Conservation (phyloP, 305 asterid genomes). For the Ruellia speciosa region DNA sequence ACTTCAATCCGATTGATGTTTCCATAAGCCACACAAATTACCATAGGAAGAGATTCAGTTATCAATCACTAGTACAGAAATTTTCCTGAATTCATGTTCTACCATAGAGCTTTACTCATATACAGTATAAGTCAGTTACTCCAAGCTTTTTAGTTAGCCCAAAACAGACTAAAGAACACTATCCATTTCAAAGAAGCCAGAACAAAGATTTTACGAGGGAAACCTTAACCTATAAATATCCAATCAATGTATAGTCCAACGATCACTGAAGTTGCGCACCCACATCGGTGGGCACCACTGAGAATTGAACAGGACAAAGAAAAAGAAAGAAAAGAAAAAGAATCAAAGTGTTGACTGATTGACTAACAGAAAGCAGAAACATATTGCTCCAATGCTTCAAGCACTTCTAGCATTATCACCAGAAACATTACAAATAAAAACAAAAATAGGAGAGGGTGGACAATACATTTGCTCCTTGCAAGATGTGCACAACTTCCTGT, state of each 20-base stretch:
- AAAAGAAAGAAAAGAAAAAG: too few species aligned
- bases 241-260: background rate
- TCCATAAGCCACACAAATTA: background rate
- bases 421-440: slow-evolving; percentile 2
- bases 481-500: slow-evolving; percentile 70
- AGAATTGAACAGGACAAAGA: too few species aligned
- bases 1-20: background rate
- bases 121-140: background rate
- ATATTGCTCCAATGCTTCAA: background rate
- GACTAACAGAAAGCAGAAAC: background rate
- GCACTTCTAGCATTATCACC: slow-evolving; percentile 13
- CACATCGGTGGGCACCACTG: too few species aligned
- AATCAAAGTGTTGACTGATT: background rate
- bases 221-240: background rate
- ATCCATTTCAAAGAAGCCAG: background rate
- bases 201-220: background rate
- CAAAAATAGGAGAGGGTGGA: slow-evolving; percentile 4
- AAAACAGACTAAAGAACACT: background rate
- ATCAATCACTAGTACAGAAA: background rate
- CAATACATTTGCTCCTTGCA: slow-evolving; percentile 95
- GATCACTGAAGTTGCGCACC: background rate
- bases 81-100: background rate
- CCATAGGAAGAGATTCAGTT: background rate
- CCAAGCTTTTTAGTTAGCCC: background rate
- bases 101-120: background rate